These are phyloP conservation scores for Solanum commersonii DNA, from an alignment of 257 asterid genomes.

Conservation along the genomic window DNA sequence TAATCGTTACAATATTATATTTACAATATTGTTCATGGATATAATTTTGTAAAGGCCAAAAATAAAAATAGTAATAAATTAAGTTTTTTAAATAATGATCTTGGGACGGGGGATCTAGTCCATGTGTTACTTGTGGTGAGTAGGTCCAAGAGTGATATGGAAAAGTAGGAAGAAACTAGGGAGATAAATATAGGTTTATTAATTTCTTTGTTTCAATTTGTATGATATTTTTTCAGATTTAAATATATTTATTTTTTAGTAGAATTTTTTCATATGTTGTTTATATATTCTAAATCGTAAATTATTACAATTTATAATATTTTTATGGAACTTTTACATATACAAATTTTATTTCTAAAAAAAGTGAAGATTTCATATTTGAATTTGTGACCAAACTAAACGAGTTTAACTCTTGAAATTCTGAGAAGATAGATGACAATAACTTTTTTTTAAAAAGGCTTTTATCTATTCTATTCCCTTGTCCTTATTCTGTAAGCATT, in stretches of 20 bases:
- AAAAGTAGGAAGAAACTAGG: too few relatives aligned
- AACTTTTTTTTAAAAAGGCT: background rate
- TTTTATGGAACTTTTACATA: too few relatives aligned
- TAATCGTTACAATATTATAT: background rate
- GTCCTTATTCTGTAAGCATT: background rate
- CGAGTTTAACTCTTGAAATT: background rate
- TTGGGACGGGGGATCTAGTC: background rate
- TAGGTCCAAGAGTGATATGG: background rate
- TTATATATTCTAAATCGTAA: too few relatives aligned
- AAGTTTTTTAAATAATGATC: background rate
- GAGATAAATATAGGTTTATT: too few relatives aligned
- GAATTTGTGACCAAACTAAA: too few relatives aligned
- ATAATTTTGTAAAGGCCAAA: background rate
- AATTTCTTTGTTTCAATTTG: too few relatives aligned
- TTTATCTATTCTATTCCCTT: background rate
- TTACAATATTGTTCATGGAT: background rate
- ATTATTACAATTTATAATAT: too few relatives aligned
- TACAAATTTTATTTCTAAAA: too few relatives aligned
- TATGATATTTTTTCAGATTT: too few relatives aligned
- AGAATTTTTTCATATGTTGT: too few relatives aligned
- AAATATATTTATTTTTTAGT: too few relatives aligned
- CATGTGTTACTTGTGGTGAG: background rate
- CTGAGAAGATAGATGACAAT: background rate
- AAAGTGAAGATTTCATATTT: background rate
- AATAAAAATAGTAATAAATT: background rate